A percentile compares a stretch with the other conserved stretches of the same genome.
Evolutionary conservation across 2,329 filamentous ascomycete genomes (phyloP).

Genomic region (Fusarium longipes): DNA sequence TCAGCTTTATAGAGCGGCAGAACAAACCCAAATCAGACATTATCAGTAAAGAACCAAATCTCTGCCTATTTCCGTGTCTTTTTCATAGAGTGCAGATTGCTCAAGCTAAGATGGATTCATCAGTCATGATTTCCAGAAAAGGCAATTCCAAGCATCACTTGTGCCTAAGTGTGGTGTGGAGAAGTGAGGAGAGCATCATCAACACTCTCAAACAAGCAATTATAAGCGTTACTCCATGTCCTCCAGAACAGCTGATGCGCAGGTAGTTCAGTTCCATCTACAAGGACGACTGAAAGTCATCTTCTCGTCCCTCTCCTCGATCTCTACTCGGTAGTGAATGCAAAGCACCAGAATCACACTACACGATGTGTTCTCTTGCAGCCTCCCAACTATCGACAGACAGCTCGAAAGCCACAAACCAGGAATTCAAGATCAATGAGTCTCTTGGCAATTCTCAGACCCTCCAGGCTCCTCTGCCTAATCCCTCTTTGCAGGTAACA

Average conservation of each 20-base stretch:
- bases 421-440: constrained; percentile 36
- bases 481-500: constrained; percentile 58
- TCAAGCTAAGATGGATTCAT: neutral
- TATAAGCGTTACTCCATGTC: neutral
- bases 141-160: constrained; percentile 16
- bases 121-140: neutral
- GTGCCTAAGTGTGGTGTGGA: neutral
- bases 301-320: neutral
- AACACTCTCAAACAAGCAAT: constrained; percentile 4
- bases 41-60: neutral
- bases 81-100: neutral
- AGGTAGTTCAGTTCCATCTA: no score
- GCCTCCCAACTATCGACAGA: constrained; percentile 31
- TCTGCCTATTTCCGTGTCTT: neutral
- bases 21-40: neutral
- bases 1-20: neutral
- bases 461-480: constrained; percentile 48
- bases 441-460: constrained; percentile 12
- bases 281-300: no score
- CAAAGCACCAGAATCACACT: neutral
- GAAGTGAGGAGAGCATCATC: constrained; percentile 1
- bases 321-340: neutral
- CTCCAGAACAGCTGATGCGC: constrained; percentile 27
- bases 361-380: constrained; percentile 37
- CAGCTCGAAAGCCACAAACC: constrained; percentile 7